phyloP scores from a whole-genome alignment of 768 basidiomycete species.

The Candolleomyces aberdarensis region DNA sequence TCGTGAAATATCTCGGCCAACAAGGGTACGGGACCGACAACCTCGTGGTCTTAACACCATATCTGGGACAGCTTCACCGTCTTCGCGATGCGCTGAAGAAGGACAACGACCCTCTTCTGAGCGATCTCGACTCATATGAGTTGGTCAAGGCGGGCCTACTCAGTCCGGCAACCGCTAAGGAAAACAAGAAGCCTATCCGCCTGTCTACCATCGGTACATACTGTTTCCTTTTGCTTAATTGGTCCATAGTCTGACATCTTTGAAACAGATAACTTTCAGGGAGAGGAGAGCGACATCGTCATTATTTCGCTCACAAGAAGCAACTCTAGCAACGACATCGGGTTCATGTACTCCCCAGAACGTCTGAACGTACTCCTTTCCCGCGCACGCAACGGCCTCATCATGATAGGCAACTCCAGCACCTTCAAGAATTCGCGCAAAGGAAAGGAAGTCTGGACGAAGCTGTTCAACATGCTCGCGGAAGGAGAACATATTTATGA shows the following conservation, averaged over 20 bases:
- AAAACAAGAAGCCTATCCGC: constrained; percentile 45
- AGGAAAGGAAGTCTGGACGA: constrained; percentile 50
- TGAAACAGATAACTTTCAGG: constrained; percentile 69
- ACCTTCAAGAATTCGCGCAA: constrained; percentile 55
- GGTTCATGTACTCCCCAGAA: constrained; percentile 70
- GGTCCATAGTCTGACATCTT: not conserved
- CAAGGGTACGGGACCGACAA: constrained; percentile 47
- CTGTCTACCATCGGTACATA: constrained; percentile 62
- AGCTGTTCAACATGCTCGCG: constrained; percentile 44
- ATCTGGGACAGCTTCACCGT: constrained; percentile 58
- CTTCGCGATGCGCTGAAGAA: constrained; percentile 43
- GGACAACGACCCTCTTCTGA: constrained; percentile 56
- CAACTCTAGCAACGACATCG: constrained; percentile 53
- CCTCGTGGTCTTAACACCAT: constrained; percentile 66
- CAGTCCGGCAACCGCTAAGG: constrained; percentile 31
- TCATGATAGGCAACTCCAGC: constrained; percentile 60
- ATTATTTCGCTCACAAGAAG: constrained; percentile 60
- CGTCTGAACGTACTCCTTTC: constrained; percentile 70
- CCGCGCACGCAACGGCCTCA: constrained; percentile 59
- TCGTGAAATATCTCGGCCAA: constrained; percentile 44
- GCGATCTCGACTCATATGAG: constrained; percentile 60
- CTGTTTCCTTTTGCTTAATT: not conserved
- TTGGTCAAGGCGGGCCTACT: constrained; percentile 56
- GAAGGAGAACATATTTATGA: constrained; percentile 45
- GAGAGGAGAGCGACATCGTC: constrained; percentile 72